Evolutionary conservation across 2,329 filamentous ascomycete genomes (phyloP).

Genomic region (Clonostachys byssicola): DNA sequence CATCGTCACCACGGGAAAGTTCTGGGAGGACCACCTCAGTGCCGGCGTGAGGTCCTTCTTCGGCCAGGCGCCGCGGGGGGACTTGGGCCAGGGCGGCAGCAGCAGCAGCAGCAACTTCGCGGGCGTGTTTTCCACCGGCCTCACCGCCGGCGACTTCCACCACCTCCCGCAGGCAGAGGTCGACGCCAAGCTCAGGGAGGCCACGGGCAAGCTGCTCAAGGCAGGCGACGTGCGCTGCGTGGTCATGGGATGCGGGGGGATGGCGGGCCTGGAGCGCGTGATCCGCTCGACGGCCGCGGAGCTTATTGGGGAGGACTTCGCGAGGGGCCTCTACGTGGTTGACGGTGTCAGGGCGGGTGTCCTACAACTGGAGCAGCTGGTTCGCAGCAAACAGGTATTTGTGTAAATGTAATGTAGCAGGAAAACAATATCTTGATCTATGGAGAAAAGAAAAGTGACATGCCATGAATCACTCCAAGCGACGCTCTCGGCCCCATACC

Average conservation of each 20-base stretch:
- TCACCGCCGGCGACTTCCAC: slow-evolving; percentile 79
- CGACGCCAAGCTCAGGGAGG: slow-evolving; percentile 59
- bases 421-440: not conserved
- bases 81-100: slow-evolving; percentile 9
- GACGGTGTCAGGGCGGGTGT: slow-evolving; percentile 76
- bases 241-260: slow-evolving; percentile 85
- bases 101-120: slow-evolving; percentile 39
- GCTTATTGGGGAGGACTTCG: slow-evolving; percentile 56
- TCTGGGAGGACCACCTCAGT: slow-evolving; percentile 73
- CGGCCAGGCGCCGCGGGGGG: slow-evolving; percentile 30
- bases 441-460: not conserved
- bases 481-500: slow-evolving; percentile 66
- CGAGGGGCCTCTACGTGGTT: slow-evolving; percentile 59
- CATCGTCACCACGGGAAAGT: slow-evolving; percentile 82
- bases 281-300: slow-evolving; percentile 67
- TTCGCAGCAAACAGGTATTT: slow-evolving; percentile 37
- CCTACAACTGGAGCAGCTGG: slow-evolving; percentile 52
- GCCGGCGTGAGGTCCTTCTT: slow-evolving; percentile 63
- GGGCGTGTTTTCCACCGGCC: slow-evolving; percentile 76
- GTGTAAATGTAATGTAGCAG: not conserved
- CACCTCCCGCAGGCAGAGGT: slow-evolving; percentile 62
- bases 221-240: slow-evolving; percentile 59
- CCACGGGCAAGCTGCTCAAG: slow-evolving; percentile 61
- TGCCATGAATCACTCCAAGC: not conserved
- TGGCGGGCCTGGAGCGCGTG: slow-evolving; percentile 78